Evolutionary conservation across 2,329 filamentous ascomycete species (phyloP), one percentile per base, ranked within the genome.

Genomic region (Neopestalotiopsis rosae): DNA sequence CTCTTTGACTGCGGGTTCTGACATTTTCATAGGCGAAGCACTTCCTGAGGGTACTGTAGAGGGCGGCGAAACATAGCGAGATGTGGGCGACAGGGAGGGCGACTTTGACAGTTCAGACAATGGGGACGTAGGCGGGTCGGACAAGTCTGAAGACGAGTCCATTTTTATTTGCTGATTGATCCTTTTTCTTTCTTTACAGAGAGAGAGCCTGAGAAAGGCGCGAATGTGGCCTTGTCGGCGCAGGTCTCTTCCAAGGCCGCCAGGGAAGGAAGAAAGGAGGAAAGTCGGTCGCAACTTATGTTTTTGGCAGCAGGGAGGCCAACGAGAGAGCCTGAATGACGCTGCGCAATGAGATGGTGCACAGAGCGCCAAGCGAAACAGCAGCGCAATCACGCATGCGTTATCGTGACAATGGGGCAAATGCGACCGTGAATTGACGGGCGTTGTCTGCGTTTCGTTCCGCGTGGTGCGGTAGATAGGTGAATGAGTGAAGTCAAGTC

Each of bases 1-100:
- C 61, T 67, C 64, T 20, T 42, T 56, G 71, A 79, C 77, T 62
- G 78, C 77, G 65, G 78, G 74, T 20, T 83, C 81, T 56, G 79
- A 78, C 52, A 79, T 72, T 73, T 87, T 87, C 72, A 83, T 76
- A 34, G 87, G 87, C 28, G 87, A 88, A 63, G 85, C 83, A 70
- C 81, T 82, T 66, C 85, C 86, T 0, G 87, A 88, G 20, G 81
- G 78, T 10, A 80, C 79, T 30, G 80, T 81, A 6, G 84, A 83
- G 24, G 83, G 85, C 3, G 87, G 87, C 17, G 87, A 88, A 1
- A 86, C 87, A 74, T 89, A 87, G 52, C 86, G 83, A 12, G 81
- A 78, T 24, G 78, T 72, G 58, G 85, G 82, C n/a, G 85, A 83
- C 34, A 84, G 75, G 12, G 86, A 87, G 1, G 87, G 87, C 28